phyloP scores from a whole-genome alignment of 148 eudicot species.

The Polygonum aviculare region DNA sequence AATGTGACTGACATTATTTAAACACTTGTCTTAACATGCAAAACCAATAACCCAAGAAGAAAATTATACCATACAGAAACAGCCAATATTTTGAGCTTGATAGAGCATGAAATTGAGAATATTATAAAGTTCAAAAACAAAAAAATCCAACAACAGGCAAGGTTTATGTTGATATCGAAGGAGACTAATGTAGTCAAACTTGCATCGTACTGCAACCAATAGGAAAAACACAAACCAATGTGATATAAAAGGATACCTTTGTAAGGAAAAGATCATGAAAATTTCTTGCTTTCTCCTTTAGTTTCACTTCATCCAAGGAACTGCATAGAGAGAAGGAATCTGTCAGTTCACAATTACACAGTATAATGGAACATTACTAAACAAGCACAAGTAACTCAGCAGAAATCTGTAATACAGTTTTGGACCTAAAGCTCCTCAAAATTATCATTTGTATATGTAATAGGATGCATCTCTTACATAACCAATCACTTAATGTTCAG shows the following conservation, averaged over 20 bases:
- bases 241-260: slow-evolving; percentile 40
- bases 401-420: background rate
- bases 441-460: background rate
- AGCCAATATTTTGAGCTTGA: background rate
- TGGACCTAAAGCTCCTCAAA: background rate
- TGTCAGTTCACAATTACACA: background rate
- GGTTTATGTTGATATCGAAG: background rate
- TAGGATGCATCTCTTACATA: background rate
- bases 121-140: background rate
- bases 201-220: background rate
- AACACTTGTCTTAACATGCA: background rate
- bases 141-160: background rate
- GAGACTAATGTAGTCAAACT: background rate
- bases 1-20: background rate
- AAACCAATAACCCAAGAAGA: background rate
- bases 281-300: slow-evolving; percentile 93
- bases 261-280: slow-evolving; percentile 91
- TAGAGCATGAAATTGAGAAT: background rate
- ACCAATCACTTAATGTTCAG: background rate
- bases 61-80: background rate
- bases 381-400: background rate
- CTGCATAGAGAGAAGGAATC: slow-evolving; percentile 28
- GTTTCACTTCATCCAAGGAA: slow-evolving; percentile 65
- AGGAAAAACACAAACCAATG: background rate
- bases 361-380: background rate